These are phyloP conservation scores for Nigrospora osmanthi DNA, from an alignment of 2,329 filamentous ascomycete genomes.

Conservation along the genomic window DNA sequence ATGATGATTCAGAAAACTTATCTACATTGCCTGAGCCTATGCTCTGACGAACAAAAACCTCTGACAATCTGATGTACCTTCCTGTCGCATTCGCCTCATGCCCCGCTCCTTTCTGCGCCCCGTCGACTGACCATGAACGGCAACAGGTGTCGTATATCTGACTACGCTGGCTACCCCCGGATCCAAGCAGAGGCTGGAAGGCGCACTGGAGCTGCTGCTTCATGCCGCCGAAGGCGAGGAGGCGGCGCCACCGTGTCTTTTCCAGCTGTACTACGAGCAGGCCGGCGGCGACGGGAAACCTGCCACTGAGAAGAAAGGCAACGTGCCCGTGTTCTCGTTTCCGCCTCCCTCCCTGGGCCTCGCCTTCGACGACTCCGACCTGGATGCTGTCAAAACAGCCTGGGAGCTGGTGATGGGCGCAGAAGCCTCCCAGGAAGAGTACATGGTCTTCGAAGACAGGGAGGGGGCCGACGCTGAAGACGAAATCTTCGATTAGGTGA, in stretches of 20 bases:
- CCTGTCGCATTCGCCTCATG: conserved; percentile 1
- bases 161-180: conserved; percentile 25
- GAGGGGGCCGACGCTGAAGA: conserved; percentile 53
- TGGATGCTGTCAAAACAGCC: conserved; percentile 59
- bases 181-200: conserved; percentile 21
- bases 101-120: conserved; percentile 7
- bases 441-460: conserved; percentile 74
- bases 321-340: conserved; percentile 41
- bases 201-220: conserved; percentile 14
- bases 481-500: conserved; percentile 37
- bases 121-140: neutral
- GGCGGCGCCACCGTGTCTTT: conserved; percentile 29
- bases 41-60: conserved; percentile 77
- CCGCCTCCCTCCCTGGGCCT: conserved; percentile 55
- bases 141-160: conserved; percentile 27
- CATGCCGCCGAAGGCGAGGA: conserved; percentile 3
- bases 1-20: conserved; percentile 99
- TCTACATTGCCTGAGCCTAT: conserved; percentile 99
- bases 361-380: conserved; percentile 62
- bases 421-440: conserved; percentile 43
- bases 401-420: conserved; percentile 60
- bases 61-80: conserved; percentile 77
- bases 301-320: conserved; percentile 24
- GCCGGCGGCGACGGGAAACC: conserved; percentile 17
- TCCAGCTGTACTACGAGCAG: conserved; percentile 50